These are phyloP conservation scores for Lactifluus piperatus DNA, from an alignment of 768 basidiomycete species.

Conservation along the genomic window DNA sequence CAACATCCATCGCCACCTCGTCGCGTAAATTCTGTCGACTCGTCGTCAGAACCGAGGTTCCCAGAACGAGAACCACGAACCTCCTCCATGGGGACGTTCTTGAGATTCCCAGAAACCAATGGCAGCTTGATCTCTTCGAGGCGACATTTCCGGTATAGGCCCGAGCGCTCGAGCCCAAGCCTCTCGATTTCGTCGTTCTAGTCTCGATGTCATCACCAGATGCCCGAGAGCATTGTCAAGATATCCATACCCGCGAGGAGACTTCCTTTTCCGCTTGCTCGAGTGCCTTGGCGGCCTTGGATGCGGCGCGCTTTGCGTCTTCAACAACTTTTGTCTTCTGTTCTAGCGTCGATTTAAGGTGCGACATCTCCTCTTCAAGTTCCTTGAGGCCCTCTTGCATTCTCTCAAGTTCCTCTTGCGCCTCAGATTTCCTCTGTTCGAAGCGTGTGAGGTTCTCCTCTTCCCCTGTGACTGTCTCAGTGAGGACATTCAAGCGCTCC, in stretches of 20 bases:
- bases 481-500: conserved; percentile 52
- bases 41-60: background rate
- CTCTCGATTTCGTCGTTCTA: conserved; percentile 91
- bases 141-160: conserved; percentile 85
- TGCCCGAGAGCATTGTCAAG: background rate
- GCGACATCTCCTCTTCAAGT: conserved; percentile 54
- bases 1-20: conserved; percentile 87
- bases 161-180: conserved; percentile 72
- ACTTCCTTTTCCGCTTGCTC: conserved; percentile 92
- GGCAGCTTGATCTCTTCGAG: conserved; percentile 89
- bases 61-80: conserved; percentile 32
- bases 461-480: conserved; percentile 45
- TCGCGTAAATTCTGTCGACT: conserved; percentile 60
- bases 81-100: conserved; percentile 93
- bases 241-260: conserved; percentile 50
- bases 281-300: conserved; percentile 63
- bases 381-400: conserved; percentile 46
- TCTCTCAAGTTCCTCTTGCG: conserved; percentile 51
- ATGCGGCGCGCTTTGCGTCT: conserved; percentile 59
- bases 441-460: conserved; percentile 43
- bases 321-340: conserved; percentile 70
- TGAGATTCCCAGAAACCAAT: conserved; percentile 62
- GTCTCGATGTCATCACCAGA: background rate
- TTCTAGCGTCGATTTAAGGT: conserved; percentile 54
- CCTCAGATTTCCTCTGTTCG: conserved; percentile 43